phyloP scores from a whole-genome alignment of 371 early-diverging fungal species.

The Mucor racemosus region DNA sequence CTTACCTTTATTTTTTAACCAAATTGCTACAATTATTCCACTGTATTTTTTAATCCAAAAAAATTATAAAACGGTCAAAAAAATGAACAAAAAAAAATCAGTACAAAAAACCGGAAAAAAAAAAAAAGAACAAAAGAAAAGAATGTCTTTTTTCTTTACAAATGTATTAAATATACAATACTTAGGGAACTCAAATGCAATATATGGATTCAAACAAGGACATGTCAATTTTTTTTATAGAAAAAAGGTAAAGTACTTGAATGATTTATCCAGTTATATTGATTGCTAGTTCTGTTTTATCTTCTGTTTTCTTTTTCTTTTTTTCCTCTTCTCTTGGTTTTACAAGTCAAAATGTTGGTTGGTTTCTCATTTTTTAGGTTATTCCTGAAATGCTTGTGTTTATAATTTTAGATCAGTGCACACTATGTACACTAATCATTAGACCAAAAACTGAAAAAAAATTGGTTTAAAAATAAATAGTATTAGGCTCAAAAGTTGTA shows the following conservation, averaged over 20 bases:
- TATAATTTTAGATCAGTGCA: background rate
- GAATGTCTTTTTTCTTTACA: background rate
- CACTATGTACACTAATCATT: no score
- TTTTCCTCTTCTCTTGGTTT: background rate
- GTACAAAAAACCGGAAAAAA: background rate
- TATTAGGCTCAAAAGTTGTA: no score
- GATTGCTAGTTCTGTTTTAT: background rate
- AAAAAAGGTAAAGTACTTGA: slow-evolving; percentile 4
- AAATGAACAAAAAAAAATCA: slow-evolving; percentile 3
- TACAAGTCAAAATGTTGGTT: background rate
- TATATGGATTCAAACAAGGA: slow-evolving; percentile 4
- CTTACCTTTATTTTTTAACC: background rate
- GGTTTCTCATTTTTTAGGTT: background rate
- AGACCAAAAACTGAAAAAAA: no score
- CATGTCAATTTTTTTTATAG: slow-evolving; percentile 2
- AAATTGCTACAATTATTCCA: background rate
- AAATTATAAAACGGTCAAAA: slow-evolving; percentile 12
- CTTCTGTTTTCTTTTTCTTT: background rate
- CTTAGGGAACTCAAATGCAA: background rate
- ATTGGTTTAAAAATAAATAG: no score
- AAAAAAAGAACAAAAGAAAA: background rate
- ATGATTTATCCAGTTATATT: background rate
- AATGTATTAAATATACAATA: background rate
- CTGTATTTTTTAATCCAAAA: slow-evolving; percentile 5
- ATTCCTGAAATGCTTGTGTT: background rate